Percentiles rank a stretch among this genome's conserved stretches.
These are phyloP conservation scores for Aspergillus sojae DNA, from an alignment of 2,329 filamentous ascomycete species.

Conservation along the genomic window DNA sequence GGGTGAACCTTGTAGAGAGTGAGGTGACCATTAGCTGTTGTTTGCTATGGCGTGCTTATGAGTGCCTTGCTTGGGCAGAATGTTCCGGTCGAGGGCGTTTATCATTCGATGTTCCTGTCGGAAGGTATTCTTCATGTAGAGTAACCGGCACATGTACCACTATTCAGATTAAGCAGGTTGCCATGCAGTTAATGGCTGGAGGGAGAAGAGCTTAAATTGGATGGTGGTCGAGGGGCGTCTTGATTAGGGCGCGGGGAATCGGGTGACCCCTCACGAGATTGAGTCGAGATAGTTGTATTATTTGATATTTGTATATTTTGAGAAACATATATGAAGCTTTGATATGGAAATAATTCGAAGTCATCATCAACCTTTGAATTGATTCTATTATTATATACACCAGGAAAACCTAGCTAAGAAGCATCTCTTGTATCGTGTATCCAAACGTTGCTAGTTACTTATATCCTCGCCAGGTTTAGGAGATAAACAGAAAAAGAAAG, in stretches of 20 bases:
- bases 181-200: background rate
- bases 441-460: background rate
- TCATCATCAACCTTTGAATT: background rate
- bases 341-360: background rate
- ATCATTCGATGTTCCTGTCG: background rate
- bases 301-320: background rate
- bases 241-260: background rate
- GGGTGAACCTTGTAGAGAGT: background rate
- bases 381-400: background rate
- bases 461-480: background rate
- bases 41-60: background rate
- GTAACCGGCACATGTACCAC: background rate
- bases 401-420: background rate
- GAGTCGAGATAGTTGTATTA: background rate
- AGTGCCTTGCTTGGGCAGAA: background rate
- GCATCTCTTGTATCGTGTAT: background rate
- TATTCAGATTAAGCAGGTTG: background rate
- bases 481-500: background rate
- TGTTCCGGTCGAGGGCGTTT: background rate
- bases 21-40: background rate
- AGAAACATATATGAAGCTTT: accelerated
- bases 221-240: background rate
- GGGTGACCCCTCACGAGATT: background rate
- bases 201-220: background rate
- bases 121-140: background rate